phyloP scores from a whole-genome alignment of 495 filamentous ascomycete genomes.

The Friedmanniomyces simplex region DNA sequence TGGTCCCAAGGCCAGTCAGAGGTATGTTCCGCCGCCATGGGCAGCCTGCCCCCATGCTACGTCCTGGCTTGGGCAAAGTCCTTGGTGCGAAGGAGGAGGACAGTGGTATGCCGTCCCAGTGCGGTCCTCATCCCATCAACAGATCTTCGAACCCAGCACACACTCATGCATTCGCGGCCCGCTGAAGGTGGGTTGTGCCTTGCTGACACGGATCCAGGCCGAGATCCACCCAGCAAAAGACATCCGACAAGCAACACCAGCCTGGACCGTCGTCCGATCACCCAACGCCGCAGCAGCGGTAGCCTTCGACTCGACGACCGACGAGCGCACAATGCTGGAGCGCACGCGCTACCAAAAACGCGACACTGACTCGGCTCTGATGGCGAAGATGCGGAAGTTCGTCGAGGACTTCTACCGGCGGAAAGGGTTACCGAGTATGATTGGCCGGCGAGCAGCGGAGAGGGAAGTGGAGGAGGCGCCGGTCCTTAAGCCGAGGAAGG shows the following conservation, averaged over 20 bases:
- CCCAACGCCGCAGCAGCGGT: background rate
- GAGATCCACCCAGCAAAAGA: conserved; percentile 5
- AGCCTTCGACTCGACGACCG: conserved; percentile 8
- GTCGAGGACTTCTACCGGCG: background rate
- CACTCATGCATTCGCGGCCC: background rate
- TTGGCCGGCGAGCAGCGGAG: background rate
- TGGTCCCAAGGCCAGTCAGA: conserved; percentile 17
- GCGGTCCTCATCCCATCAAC: background rate
- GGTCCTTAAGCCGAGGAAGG: conserved; percentile 15
- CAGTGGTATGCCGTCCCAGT: background rate
- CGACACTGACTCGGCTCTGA: background rate
- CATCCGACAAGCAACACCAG: conserved; percentile 10
- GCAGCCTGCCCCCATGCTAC: conserved; percentile 9
- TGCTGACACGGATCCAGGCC: background rate
- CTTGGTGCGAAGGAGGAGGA: background rate
- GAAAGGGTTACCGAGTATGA: background rate
- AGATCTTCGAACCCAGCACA: too few relatives aligned
- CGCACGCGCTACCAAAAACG: background rate
- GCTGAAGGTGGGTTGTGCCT: background rate
- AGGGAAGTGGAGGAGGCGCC: conserved; percentile 10
- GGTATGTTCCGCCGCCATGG: conserved; percentile 10
- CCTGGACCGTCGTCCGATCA: conserved; percentile 6
- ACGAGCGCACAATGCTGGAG: conserved; percentile 14
- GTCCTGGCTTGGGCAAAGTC: conserved; percentile 5
- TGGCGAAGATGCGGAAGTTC: conserved; percentile 4